Evolutionary conservation across 2,329 filamentous ascomycete genomes (phyloP), one percentile per base, ranked within the genome.

Genomic region (Aspergillus clavatus): DNA sequence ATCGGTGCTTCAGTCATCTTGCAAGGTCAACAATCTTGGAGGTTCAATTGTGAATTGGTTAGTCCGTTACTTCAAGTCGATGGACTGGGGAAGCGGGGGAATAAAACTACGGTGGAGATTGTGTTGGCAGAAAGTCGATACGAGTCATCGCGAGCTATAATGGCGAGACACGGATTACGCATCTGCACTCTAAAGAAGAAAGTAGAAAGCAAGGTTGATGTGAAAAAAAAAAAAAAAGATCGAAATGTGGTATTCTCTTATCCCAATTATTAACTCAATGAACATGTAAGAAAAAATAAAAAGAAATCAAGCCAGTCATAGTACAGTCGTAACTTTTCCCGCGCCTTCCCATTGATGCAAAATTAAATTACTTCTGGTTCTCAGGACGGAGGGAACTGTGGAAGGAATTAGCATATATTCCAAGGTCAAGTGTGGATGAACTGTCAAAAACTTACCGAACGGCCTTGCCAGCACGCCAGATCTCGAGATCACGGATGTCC

Each of bases 391-490:
- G 86, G 66, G 82, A 78, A 61, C 82, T 84, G 56, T 54, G n/a
- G 8, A 12, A 12, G n/a, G n/a, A 4, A 29, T 45, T 43, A 54
- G 43, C 46, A 35, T 24, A 22, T 11, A 19, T 38, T 27, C n/a
- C 28, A n/a, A 40, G 7, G 28, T 18, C 5, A 19, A 35, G 38
- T 35, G 7, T 27, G 24, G 41, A 27, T 26, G n/a, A n/a, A n/a
- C n/a, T n/a, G n/a, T 38, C n/a, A 36, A 23, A 24, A 35, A 72
- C 79, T 66, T 76, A 84, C 79, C 91, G 86, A 65, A 98, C 93
- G 63, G 93, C 88, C 84, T 96, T 97, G 73, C 93, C 93, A 57
- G 93, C 93, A 68, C 87, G 83, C 93, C 93, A 98, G 83, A 98
- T 98, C 83, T 98, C 93, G 67, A 98, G 78, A 68, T 89, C 82